Evolutionary conservation across 768 basidiomycete species (phyloP).

Genomic region (Gymnopilus dilepis): DNA sequence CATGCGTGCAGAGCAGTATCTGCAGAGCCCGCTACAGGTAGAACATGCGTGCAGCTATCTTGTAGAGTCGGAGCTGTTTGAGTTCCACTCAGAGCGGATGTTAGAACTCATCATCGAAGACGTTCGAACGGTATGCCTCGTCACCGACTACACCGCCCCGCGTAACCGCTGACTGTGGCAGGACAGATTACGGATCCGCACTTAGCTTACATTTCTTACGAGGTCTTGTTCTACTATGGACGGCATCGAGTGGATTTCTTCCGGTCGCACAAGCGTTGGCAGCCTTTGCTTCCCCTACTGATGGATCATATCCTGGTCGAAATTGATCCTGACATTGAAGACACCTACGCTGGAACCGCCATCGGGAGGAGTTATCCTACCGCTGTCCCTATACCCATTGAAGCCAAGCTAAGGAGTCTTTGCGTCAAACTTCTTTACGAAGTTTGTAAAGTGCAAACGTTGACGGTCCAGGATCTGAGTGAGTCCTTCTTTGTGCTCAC

Average conservation of each 20-base stretch:
- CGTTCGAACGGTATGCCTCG: conserved; percentile 61
- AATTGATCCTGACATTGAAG: conserved; percentile 77
- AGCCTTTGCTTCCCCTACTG: conserved; percentile 75
- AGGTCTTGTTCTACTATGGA: conserved; percentile 78
- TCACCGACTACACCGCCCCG: conserved; percentile 13
- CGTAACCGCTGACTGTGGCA: conserved; percentile 7
- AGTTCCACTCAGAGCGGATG: conserved; percentile 93
- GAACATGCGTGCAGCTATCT: conserved; percentile 82
- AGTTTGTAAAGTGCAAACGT: conserved; percentile 88
- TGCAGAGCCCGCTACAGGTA: conserved; percentile 83
- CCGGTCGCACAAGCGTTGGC: conserved; percentile 84
- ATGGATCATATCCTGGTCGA: conserved; percentile 88
- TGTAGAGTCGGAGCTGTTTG: conserved; percentile 85
- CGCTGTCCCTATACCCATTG: conserved; percentile 71
- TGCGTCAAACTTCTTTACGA: conserved; percentile 85
- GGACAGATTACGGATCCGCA: conserved; percentile 85
- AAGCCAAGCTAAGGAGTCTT: conserved; percentile 78
- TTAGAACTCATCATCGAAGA: conserved; percentile 77
- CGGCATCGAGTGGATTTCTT: conserved; percentile 71
- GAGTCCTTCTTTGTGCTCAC: conserved; percentile 33
- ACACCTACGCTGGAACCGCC: conserved; percentile 54
- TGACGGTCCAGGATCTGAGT: conserved; percentile 82
- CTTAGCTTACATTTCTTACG: conserved; percentile 77
- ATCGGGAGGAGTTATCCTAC: conserved; percentile 41
- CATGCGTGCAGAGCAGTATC: conserved; percentile 66